phyloP scores from a whole-genome alignment of 768 basidiomycete genomes.

The Lactarius sanguifluus region DNA sequence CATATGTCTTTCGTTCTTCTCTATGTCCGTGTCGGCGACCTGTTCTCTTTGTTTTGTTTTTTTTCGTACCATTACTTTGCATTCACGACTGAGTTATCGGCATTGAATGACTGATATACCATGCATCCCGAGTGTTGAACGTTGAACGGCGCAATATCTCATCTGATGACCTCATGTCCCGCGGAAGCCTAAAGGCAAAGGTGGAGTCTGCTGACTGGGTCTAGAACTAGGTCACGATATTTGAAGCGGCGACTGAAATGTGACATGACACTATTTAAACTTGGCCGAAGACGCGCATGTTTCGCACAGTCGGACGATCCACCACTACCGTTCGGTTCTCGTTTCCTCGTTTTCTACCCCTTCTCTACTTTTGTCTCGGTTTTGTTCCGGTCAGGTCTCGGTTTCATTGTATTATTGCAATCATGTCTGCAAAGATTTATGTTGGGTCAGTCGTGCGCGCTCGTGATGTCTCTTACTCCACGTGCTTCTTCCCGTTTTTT shows the following conservation, averaged over 20 bases:
- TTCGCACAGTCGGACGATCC: slow-evolving; percentile 24
- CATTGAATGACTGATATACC: slow-evolving; percentile 13
- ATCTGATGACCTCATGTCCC: neutral
- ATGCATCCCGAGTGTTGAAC: neutral
- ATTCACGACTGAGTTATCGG: slow-evolving; percentile 19
- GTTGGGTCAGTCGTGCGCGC: slow-evolving; percentile 86
- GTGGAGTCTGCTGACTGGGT: slow-evolving; percentile 12
- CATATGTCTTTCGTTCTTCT: slow-evolving; percentile 1
- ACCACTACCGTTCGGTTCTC: slow-evolving; percentile 28
- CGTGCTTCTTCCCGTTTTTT: slow-evolving; percentile 43
- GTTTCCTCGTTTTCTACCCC: slow-evolving; percentile 23
- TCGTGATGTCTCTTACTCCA: slow-evolving; percentile 44
- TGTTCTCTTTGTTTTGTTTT: neutral
- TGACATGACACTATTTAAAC: slow-evolving; percentile 44
- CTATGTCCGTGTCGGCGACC: neutral
- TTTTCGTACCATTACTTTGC: slow-evolving; percentile 3
- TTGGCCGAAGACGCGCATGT: neutral
- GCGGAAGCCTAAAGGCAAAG: slow-evolving; percentile 21
- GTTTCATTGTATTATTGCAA: slow-evolving; percentile 32
- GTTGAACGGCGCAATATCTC: neutral
- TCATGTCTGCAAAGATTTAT: slow-evolving; percentile 85
- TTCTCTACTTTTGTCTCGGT: slow-evolving; percentile 30
- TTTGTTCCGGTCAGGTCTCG: slow-evolving; percentile 29
- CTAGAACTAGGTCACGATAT: slow-evolving; percentile 33
- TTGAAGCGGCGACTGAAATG: slow-evolving; percentile 52